Evolutionary conservation across 148 eudicot species (phyloP).

Genomic region (Arbutus unedo): DNA sequence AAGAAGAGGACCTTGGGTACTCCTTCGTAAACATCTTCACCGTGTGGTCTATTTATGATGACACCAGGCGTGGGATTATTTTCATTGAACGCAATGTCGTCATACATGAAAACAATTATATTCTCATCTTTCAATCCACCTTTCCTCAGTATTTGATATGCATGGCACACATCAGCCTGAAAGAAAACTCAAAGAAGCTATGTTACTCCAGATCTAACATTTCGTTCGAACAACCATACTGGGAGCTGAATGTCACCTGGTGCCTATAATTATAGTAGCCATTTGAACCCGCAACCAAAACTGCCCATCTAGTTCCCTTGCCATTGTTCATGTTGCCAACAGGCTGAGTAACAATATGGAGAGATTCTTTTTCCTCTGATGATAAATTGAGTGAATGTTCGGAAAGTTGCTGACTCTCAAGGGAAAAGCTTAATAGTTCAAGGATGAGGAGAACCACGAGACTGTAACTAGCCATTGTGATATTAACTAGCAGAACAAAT

Average conservation of each 20-base stretch:
- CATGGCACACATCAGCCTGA: constrained; percentile 65
- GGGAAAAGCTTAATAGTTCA: constrained; percentile 10
- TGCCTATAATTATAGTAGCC: constrained; percentile 8
- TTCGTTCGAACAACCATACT: background rate
- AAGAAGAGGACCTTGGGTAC: constrained; percentile 67
- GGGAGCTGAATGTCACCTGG: background rate
- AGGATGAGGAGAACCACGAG: background rate
- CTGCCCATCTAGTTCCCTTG: constrained; percentile 9
- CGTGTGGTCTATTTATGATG: constrained; percentile 63
- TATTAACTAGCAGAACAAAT: background rate
- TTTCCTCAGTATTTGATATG: constrained; percentile 59
- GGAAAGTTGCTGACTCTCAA: constrained; percentile 10
- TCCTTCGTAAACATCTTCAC: constrained; percentile 66
- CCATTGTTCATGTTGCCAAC: background rate
- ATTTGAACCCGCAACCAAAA: constrained; percentile 10
- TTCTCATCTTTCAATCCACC: constrained; percentile 65
- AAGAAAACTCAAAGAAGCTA: constrained; percentile 7
- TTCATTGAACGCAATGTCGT: constrained; percentile 49
- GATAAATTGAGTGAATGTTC: constrained; percentile 2
- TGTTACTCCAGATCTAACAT: background rate
- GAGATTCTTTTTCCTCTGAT: constrained; percentile 5
- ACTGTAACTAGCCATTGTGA: background rate
- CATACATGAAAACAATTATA: constrained; percentile 59
- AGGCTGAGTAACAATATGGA: background rate
- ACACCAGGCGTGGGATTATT: constrained; percentile 61